Evolutionary conservation across 129 eudicot species (phyloP), one percentile per base, ranked within the genome.

Genomic region (Ambrosia artemisiifolia): DNA sequence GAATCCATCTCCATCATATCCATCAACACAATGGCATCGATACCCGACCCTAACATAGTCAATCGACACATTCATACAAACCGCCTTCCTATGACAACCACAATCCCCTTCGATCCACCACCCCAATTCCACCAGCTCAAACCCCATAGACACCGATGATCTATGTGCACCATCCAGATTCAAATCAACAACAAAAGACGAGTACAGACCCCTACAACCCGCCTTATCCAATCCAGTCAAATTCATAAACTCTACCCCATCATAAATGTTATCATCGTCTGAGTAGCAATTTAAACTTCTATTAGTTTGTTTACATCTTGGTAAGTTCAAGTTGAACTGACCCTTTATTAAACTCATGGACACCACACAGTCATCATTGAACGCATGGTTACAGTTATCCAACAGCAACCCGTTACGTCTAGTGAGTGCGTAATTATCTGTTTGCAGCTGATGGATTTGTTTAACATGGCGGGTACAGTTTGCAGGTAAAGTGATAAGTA

Each of bases 1-100:
- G 71, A 93, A 93, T 8, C 98, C 98, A 71, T 93, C 98, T 32
- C 98, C 98, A 56, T 64, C 72, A 42, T 77, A 87, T 13, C 98
- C 96, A 0, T 69, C 65, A 3, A 50, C 71, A 34, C 98, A 93
- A 63, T 72, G 73, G 81, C 98, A 93, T 18, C 95, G 87, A 65
- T 54, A 87, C 11, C 96, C 85, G 13, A 13, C 19, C 38, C 48
- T 32, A 12, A 20, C 69, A 11, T 7, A 2, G 14, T 12, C 30
- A 43, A n/a, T 5, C 4, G 55, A 30, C 24, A 89, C 82, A 4
- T 43, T 16, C 12, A 69, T 65, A 74, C 95, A 87, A 19, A 56
- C 50, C 7, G 95, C 98, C 3, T 85, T 59, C 2, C 7, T 11
- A 16, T 49, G 80, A 60, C 98, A 93, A 16, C 43, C 32, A 55